phyloP scores from a whole-genome alignment of 306 rosid species.

The Sicyos edulis region DNA sequence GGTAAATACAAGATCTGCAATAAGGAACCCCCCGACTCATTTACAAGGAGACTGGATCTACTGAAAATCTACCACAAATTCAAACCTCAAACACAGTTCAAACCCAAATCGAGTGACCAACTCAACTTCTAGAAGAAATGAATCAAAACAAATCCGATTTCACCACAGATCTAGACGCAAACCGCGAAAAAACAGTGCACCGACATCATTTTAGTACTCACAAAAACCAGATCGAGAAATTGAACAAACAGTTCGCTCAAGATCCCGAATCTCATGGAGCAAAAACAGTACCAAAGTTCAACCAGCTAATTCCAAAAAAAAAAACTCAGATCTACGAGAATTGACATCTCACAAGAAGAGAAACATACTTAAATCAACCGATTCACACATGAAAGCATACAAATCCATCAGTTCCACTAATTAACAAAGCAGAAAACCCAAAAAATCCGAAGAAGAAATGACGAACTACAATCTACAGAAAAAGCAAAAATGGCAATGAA shows the following conservation, averaged over 20 bases:
- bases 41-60: constrained; percentile 3
- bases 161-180: constrained; percentile 1
- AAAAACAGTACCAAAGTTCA: not conserved
- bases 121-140: not conserved
- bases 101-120: not conserved
- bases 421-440: no score
- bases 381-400: not conserved
- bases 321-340: constrained; percentile 35
- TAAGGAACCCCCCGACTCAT: not conserved
- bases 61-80: not conserved
- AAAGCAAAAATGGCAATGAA: no score
- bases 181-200: not conserved
- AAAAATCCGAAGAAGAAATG: no score
- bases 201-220: not conserved
- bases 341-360: not conserved
- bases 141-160: not conserved
- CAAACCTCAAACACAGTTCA: not conserved
- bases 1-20: constrained; percentile 1
- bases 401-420: not conserved
- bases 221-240: not conserved
- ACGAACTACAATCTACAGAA: no score
- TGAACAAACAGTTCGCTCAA: constrained; percentile 6
- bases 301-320: not conserved
- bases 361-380: not conserved
- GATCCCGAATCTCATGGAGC: constrained; percentile 7